Evolutionary conservation across 768 basidiomycete species (phyloP), one percentile per base, ranked within the genome.

Genomic region (Russula earlei): DNA sequence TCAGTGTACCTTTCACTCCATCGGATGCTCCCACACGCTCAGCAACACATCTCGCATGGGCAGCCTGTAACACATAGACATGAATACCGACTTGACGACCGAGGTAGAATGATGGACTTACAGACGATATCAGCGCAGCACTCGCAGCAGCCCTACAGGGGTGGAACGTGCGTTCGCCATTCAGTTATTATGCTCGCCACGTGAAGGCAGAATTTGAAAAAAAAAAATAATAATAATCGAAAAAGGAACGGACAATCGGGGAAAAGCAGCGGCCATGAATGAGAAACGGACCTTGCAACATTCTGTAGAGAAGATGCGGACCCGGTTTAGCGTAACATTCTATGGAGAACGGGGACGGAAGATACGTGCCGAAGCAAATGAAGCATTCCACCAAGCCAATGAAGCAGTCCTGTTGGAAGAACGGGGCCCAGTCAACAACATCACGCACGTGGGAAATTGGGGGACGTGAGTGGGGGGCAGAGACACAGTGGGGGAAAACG

Each of bases 21-120:
- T 14, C 11, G n/a, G 10, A 2, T 20, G 22, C 34, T 36, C 19
- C n/a, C 4, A 19, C 6, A 3, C 51, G 12, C 37, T 47, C 36
- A 54, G 33, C 42, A 86, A 67, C 80, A 82, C 79, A 86, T 79
- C 72, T 87, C 85, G 73, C 85, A 87, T 9, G 85, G 85, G 75
- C 84, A 87, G 69, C 85, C 85, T 87, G 22, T 24, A 42, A 27
- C 5, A 44, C 12, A 29, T 5, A 11, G 25, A 27, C 27, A 3
- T 15, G 8, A 8, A 61, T 42, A 66, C 59, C 19, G 53, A 38
- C 14, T 10, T 15, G 31, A 1, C 41, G 47, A 24, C 12, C n/a
- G 12, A n/a, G 29, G 19, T 5, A 24, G 19, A 49, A 15, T 20
- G 65, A 12, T 24, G n/a, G 10, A 20, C 85, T 67, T 65, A 87